Evolutionary conservation across 2,329 filamentous ascomycete species (phyloP), one percentile per base, ranked within the genome.

Genomic region (Didymella lethalis): DNA sequence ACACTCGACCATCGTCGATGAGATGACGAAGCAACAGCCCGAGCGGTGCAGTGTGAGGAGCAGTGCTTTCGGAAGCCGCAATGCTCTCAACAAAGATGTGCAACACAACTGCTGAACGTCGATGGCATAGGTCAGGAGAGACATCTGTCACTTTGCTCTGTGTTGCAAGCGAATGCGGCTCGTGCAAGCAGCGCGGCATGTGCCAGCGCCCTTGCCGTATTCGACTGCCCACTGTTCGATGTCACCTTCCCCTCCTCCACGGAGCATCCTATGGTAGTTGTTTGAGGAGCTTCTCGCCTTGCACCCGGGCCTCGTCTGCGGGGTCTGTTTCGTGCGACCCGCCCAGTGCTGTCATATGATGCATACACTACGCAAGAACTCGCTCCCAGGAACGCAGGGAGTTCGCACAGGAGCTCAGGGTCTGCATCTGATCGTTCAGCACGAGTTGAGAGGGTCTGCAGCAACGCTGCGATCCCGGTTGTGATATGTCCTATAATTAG

Each of bases 401-500:
- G n/a, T 34, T 40, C 32, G 44, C 44, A 53, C 20, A 47, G 41
- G 11, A 47, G 26, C 36, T 54, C 50, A 51, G 50, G 47, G 56
- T 51, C 56, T 48, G 40, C 44, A 12, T 48, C 32, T 49, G 53
- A 34, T 51, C 29, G 25, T 58, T 40, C 36, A 54, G 32, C 32
- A 36, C 32, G 18, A 40, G 31, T 26, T 26, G 44, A 50, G 50
- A 59, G 50, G 47, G 50, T 54, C 47, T 49, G 46, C 18, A 11
- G 25, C 50, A 54, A 48, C 56, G 41, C 31, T 50, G 34, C 38
- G 25, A 40, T 32, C 31, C 50, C 43, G 25, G 62, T 40, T 32
- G 48, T 54, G 60, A 69, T 65, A 67, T 66, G 64, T 64, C 69
- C 71, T 67, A 67, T 71, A 73, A 73, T 71, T 73, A 73, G 64